Evolutionary conservation across 768 basidiomycete species (phyloP), one percentile per base, ranked within the genome.

Genomic region (Hydnomerulius pinastri): DNA sequence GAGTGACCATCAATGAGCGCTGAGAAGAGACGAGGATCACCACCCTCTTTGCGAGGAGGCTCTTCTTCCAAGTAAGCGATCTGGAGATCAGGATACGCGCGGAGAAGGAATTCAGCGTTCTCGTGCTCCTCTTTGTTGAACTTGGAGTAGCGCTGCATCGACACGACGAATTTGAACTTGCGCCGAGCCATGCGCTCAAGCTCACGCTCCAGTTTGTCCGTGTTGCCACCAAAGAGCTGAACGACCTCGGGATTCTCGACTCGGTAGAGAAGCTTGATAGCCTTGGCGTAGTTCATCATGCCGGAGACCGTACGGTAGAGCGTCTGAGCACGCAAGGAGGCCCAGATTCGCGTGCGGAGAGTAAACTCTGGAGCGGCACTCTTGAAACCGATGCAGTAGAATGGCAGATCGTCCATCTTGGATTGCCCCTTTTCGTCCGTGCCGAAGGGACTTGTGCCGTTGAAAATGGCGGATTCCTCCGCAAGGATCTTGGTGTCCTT

Each of bases 211-310:
- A 98, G 81, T 66, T 85, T 91, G 71, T 98, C 97, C 3, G 96
- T 97, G 73, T 98, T 98, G 12, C 95, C 96, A 33, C 97, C 96
- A 60, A 93, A 98, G 41, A 88, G 79, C 72, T 98, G 96, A 15
- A 99, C 97, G 41, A 99, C 91, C 70, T 99, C 97, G 7, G 97
- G 97, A 73, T 98, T 98, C 75, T 99, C 97, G 36, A 99, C 97
- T 49, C 96, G 92, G 70, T 98, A 96, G n/a, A 99, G 81, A 29
- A 99, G 76, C 69, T 99, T 99, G 83, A 99, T 98, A 11, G 97
- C 97, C 76, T 99, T 99, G 58, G 91, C 86, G 70, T 99, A 98
- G 74, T 99, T 99, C 97, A 98, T 98, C 92, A 99, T 98, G 44
- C 97, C 97, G 29, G 97, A 98, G 15, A 99, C 96, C 12, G 97